A percentile compares a stretch with the other conserved stretches of the same genome.
Conservation (phyloP, 2,329 filamentous ascomycete species). For the Aschersonia sp. region DNA sequence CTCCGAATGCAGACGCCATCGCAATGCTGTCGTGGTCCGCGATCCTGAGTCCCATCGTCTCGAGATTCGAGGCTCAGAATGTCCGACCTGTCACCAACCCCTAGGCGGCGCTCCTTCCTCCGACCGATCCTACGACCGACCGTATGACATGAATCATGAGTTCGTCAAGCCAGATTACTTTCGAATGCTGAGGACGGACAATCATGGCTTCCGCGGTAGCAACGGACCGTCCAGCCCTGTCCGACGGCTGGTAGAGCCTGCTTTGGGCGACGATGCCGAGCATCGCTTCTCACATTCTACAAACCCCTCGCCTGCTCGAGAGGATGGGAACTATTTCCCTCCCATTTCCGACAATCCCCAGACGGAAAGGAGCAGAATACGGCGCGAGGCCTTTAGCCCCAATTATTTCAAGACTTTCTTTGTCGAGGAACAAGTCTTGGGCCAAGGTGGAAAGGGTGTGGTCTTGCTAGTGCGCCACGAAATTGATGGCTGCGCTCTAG, state of each 20-base stretch:
- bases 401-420: slow-evolving; percentile 93
- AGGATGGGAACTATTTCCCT: slow-evolving; percentile 32
- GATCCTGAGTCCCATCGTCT: slow-evolving; percentile 76
- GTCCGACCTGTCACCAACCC: slow-evolving; percentile 81
- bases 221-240: slow-evolving; percentile 37
- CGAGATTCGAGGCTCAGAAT: slow-evolving; percentile 66
- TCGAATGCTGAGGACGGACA: slow-evolving; percentile 62
- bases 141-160: slow-evolving; percentile 27
- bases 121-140: slow-evolving; percentile 33
- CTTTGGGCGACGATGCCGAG: slow-evolving; percentile 13
- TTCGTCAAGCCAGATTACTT: slow-evolving; percentile 93
- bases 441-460: slow-evolving; percentile 85
- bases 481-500: slow-evolving; percentile 76
- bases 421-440: slow-evolving; percentile 72
- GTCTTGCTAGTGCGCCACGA: slow-evolving; percentile 89
- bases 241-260: slow-evolving; percentile 35
- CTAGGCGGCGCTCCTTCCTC: slow-evolving; percentile 31
- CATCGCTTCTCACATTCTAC: slow-evolving; percentile 6
- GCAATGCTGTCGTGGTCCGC: slow-evolving; percentile 82
- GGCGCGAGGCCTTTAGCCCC: slow-evolving; percentile 73
- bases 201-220: slow-evolving; percentile 28
- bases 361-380: slow-evolving; percentile 54
- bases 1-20: slow-evolving; percentile 54
- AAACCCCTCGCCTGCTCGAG: slow-evolving; percentile 7
- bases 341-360: slow-evolving; percentile 35